A percentile compares a stretch with the other conserved stretches of the same genome.
Conservation (phyloP, 2,329 filamentous ascomycete species). For the Penicillium sp. region DNA sequence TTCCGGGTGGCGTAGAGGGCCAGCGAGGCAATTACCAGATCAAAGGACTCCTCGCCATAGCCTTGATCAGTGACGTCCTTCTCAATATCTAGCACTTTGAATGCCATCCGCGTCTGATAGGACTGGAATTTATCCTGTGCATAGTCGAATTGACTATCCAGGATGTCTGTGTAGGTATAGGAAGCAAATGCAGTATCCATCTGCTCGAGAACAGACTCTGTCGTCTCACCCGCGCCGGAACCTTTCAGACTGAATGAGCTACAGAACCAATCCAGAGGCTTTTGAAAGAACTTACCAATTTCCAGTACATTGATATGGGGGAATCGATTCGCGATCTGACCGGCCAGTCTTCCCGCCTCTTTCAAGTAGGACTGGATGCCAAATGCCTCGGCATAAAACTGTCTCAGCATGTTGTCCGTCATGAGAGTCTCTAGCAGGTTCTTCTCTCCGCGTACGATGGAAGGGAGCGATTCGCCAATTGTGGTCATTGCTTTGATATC, state of each 20-base stretch:
- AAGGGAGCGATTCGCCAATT: slow-evolving; percentile 36
- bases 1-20: slow-evolving; percentile 28
- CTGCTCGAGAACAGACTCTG: slow-evolving; percentile 9
- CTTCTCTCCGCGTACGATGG: slow-evolving; percentile 34
- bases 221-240: slow-evolving; percentile 15
- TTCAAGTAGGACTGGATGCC: slow-evolving; percentile 23
- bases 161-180: slow-evolving; percentile 50
- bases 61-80: slow-evolving; percentile 34
- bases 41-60: slow-evolving; percentile 33
- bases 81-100: slow-evolving; percentile 37
- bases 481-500: slow-evolving; percentile 12
- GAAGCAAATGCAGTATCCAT: slow-evolving; percentile 28
- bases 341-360: slow-evolving; percentile 29
- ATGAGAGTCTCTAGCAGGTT: slow-evolving; percentile 41
- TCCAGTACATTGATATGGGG: slow-evolving; percentile 48
- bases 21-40: slow-evolving; percentile 42
- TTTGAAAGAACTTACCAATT: slow-evolving; percentile 22
- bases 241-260: slow-evolving; percentile 3
- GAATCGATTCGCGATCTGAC: slow-evolving; percentile 40
- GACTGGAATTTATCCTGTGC: slow-evolving; percentile 31
- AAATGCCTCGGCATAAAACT: slow-evolving; percentile 32
- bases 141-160: slow-evolving; percentile 42
- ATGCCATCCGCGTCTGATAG: slow-evolving; percentile 32
- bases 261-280: neutral
- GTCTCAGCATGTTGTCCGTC: slow-evolving; percentile 34